Base-by-base conservation (phyloP, 208 protist species). In the Leishmania turanica region DNA sequence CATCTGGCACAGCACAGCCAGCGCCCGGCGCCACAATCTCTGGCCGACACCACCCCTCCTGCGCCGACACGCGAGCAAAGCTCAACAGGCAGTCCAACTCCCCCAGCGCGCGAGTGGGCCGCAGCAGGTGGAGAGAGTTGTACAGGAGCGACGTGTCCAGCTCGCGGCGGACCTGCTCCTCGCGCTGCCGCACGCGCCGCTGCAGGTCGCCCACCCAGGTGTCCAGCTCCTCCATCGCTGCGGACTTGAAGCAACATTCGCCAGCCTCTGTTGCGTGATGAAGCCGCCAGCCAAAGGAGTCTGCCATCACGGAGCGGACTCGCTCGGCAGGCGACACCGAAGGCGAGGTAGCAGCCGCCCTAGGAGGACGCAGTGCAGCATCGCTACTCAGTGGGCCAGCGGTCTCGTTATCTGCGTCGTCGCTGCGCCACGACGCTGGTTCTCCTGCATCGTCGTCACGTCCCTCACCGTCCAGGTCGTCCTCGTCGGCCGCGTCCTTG, bases 31-130 rank as follows among this genome's bases (percentile, higher is more conserved):
- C 58, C 56, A 86, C 60, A 31, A 93, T 53, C 27, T 70, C 53
- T 27, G 93, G 93, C 31, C 88, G 82, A 66, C 76, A 84, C 93
- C 94, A 97, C 72, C 91, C 87, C 51, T 90, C 88, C 69, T 94
- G 87, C n/a, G 84, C 75, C 9, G 94, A 91, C 40, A 89, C 89
- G 31, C 90, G 78, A 24, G 92, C 87, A 77, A 97, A 93, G 27
- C 87, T 87, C 69, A 94, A 77, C 6, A 96, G 87, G 76, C 90
- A 96, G 86, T 98, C 95, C 65, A 98, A 79, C 83, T 94, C 88
- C 17, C 92, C 92, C 31, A 96, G 58, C 37, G 79, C 80, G 13
- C 82, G 87, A 7, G 83, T 84, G 27, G 89, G 84, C 1, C 89
- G 87, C 73, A 96, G 85, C 31, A 98, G 70, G 68, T 89, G 87